phyloP scores from a whole-genome alignment of 2,329 filamentous ascomycete species.

The Diaporthe sp. region DNA sequence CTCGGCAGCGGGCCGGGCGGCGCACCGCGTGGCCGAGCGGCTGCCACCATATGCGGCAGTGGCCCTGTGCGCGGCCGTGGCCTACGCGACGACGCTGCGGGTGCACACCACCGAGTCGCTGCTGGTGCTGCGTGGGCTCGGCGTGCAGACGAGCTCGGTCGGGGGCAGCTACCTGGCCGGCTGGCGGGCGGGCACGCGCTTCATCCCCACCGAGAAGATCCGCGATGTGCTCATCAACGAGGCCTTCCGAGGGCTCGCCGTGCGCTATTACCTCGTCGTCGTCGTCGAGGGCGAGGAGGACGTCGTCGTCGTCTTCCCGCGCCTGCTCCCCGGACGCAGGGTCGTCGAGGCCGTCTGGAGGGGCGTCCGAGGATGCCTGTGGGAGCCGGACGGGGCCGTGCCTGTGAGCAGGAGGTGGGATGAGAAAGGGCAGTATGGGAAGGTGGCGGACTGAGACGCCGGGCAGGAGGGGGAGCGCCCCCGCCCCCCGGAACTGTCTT shows the following conservation, averaged over 20 bases:
- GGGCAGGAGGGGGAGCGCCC: not conserved
- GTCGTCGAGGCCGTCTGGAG: conserved; percentile 93
- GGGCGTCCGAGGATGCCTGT: conserved; percentile 83
- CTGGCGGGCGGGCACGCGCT: conserved; percentile 55
- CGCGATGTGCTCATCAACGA: conserved; percentile 95
- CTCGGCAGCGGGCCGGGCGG: conserved; percentile 46
- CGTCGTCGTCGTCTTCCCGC: conserved; percentile 94
- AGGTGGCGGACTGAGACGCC: not conserved
- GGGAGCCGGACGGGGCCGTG: conserved; percentile 62
- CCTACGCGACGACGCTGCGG: conserved; percentile 58
- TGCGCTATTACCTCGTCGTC: conserved; percentile 88
- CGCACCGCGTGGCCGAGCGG: conserved; percentile 44
- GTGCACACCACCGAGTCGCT: conserved; percentile 80
- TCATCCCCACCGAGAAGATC: conserved; percentile 91
- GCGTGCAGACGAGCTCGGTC: conserved; percentile 86
- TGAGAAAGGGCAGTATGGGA: conserved; percentile 41
- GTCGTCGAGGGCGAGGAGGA: conserved; percentile 90
- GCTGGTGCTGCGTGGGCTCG: conserved; percentile 87
- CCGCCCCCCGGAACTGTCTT: not conserved
- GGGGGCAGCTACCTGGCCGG: conserved; percentile 72
- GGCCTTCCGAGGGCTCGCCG: conserved; percentile 92
- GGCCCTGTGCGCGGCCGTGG: conserved; percentile 46
- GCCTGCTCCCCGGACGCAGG: conserved; percentile 75
- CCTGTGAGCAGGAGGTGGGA: conserved; percentile 39
- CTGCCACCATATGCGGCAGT: conserved; percentile 54